Evolutionary conservation across 2,329 filamentous ascomycete species (phyloP).

Genomic region (Periconia digitata): DNA sequence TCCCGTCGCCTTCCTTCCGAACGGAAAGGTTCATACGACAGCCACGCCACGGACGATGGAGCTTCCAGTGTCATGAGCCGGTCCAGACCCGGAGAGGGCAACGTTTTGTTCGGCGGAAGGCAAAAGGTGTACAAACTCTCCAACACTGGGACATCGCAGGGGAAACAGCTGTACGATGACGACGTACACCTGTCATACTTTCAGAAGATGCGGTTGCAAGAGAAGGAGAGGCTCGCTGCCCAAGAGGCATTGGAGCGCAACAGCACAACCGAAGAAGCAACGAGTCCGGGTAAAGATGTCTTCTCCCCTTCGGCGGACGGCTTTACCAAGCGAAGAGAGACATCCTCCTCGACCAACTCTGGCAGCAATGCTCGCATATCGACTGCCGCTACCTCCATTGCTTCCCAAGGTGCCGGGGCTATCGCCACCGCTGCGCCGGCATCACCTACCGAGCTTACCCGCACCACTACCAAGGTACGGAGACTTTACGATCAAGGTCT

Average conservation of each 20-base stretch:
- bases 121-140: constrained; percentile 94
- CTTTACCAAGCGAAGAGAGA: constrained; percentile 77
- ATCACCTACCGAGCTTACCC: constrained; percentile 54
- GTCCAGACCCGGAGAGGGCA: constrained; percentile 81
- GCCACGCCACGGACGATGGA: constrained; percentile 65
- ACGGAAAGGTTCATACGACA: constrained; percentile 66
- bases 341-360: constrained; percentile 80
- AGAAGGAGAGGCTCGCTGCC: constrained; percentile 46
- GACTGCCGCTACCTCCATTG: constrained; percentile 84
- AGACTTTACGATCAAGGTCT: constrained; percentile 83
- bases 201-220: constrained; percentile 68
- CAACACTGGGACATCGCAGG: constrained; percentile 46
- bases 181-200: constrained; percentile 84
- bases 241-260: constrained; percentile 40
- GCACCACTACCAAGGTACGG: constrained; percentile 68
- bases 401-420: constrained; percentile 63
- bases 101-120: constrained; percentile 88
- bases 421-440: constrained; percentile 32
- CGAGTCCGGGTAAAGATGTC: constrained; percentile 45
- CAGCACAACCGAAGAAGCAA: constrained; percentile 47
- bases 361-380: constrained; percentile 69
- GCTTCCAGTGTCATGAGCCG: constrained; percentile 75
- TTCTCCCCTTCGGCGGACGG: constrained; percentile 60
- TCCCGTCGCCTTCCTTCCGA: constrained; percentile 60
- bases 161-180: constrained; percentile 71